Evolutionary conservation across 192 early-diverging fungal species (phyloP), one percentile per base, ranked within the genome.

Genomic region (Coemansia pectinata): DNA sequence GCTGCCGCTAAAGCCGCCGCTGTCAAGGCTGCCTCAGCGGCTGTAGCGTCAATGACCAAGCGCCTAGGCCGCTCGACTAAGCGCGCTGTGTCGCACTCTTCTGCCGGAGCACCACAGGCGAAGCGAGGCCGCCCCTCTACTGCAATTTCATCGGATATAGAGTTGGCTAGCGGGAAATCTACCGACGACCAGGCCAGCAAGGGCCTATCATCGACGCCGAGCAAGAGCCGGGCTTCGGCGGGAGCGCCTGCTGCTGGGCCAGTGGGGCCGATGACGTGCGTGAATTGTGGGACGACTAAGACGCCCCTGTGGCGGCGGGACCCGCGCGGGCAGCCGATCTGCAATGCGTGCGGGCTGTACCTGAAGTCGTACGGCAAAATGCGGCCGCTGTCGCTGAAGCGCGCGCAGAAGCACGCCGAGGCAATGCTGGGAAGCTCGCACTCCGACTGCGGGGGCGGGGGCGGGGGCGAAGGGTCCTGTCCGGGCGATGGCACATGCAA

Each of bases 261-360:
- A 2, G 77, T 78, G 4, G 76, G 76, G 2, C 74, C 77, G 15
- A 84, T 79, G 73, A 79, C 70, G 33, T 94, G 92, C 66, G 83
- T 88, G 48, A 94, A 94, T 64, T 94, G 92, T 63, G 78, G 87
- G 38, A 94, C 92, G 3, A 92, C 86, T 0, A 90, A 87, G 34
- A 94, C 92, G 5, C 92, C 92, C 33, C 85, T 94, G 44, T 94
- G 92, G 92, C 85, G 92, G 11, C 72, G 92, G 45, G 89, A 92
- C 48, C 90, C 89, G 38, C 71, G 80, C 31, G 90, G 90, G 61
- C 87, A 90, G 69, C 89, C 91, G 2, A 91, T 93, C 33, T 94
- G 92, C 70, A 94, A 94, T 66, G 92, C 92, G 5, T 94, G 92
- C 67, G 89, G 90, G 3, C 66, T 85, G 66, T 85, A 85, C 41